Evolutionary conservation across 495 filamentous ascomycete genomes (phyloP), one percentile per base, ranked within the genome.

Genomic region (Podospora tetraspora): DNA sequence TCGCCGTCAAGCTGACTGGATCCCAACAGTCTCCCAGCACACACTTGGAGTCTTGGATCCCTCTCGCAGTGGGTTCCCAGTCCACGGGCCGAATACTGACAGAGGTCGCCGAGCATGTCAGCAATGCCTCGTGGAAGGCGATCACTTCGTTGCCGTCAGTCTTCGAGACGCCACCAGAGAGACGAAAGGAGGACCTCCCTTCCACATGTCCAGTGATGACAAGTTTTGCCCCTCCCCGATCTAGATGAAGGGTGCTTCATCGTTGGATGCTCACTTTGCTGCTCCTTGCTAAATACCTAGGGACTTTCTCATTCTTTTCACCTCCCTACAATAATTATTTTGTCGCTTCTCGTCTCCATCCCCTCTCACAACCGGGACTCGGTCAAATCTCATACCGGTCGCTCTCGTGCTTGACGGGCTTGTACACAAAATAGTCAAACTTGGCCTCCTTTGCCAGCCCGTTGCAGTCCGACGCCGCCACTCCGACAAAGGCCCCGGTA

Each of bases 401-500:
- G 21, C 77, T 80, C 61, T 76, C 72, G 67, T 84, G 73, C 22
- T 79, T 67, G 32, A 78, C 80, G 7, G 84, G 85, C n/a, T 75
- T 74, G 70, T 87, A 86, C 12, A 76, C 60, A 32, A 86, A 81
- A 61, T 82, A 81, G 69, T 85, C 84, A 71, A 86, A 87, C 59
- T 63, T 77, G 3, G 85, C 84, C 64, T 72, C 68, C 66, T 76
- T 63, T 29, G 71, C 84, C 32, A 76, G 79, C 11, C 85, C 84
- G 69, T 86, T 85, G 37, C 84, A n/a, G 70, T 86, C 85, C 12
- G 81, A 84, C 24, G 80, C 82, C 13, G 84, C 84, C 60, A 87
- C 70, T 0, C 84, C 84, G 9, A 86, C 82, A 72, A 87, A 86
- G 21, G 84, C 84, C 0, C 84, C 84, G 24, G 84, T 87, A 66